These are phyloP conservation scores for Amauroascus niger DNA, from an alignment of 2,329 filamentous ascomycete genomes.

Conservation along the genomic window DNA sequence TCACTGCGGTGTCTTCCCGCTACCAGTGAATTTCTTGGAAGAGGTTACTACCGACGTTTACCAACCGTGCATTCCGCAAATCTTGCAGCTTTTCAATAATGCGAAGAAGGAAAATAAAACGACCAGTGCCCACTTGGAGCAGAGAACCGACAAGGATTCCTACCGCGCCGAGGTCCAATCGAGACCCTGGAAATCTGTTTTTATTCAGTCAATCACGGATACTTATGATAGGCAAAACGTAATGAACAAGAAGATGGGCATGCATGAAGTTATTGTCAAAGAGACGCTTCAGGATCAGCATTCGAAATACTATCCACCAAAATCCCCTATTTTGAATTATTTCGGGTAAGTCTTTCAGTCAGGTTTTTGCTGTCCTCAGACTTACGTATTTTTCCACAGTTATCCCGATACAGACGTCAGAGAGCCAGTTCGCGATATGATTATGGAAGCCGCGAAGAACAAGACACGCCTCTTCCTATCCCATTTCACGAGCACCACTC, in stretches of 20 bases:
- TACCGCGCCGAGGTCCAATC: slow-evolving; percentile 17
- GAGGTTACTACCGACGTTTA: slow-evolving; percentile 25
- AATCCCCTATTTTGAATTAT: slow-evolving; percentile 32
- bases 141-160: neutral
- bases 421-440: slow-evolving; percentile 26
- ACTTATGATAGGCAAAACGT: slow-evolving; percentile 24
- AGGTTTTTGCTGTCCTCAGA: neutral
- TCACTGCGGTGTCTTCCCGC: slow-evolving; percentile 25
- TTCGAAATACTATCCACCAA: slow-evolving; percentile 28
- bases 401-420: slow-evolving; percentile 34
- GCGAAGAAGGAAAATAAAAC: slow-evolving; percentile 12
- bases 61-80: slow-evolving; percentile 28
- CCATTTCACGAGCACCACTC: slow-evolving; percentile 29
- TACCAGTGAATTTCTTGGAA: slow-evolving; percentile 26
- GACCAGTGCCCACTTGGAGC: neutral
- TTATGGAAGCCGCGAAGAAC: slow-evolving; percentile 22
- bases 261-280: slow-evolving; percentile 25
- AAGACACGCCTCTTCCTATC: slow-evolving; percentile 25
- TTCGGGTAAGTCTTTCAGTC: slow-evolving; percentile 30
- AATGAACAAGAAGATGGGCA: slow-evolving; percentile 31
- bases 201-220: slow-evolving; percentile 27
- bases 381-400: slow-evolving; percentile 16
- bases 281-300: slow-evolving; percentile 23
- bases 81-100: slow-evolving; percentile 25
- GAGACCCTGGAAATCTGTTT: slow-evolving; percentile 26